Conservation (phyloP, 495 filamentous ascomycete species). For the Penicillium arizonense region DNA sequence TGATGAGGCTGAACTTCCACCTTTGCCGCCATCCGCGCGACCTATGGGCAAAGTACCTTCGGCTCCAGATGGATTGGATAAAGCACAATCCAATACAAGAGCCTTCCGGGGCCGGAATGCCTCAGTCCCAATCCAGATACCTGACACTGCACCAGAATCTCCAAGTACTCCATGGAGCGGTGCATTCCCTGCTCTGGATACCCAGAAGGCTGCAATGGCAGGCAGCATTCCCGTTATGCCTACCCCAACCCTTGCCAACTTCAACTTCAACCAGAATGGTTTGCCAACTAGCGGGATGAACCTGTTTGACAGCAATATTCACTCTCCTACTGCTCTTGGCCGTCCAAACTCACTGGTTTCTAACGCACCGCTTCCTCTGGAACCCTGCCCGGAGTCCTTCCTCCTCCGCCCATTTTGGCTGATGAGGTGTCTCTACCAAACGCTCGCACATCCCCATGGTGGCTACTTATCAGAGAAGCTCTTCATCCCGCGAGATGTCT, state of each 20-base stretch:
- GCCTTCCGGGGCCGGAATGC: slow-evolving; percentile 68
- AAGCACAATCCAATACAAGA: slow-evolving; percentile 76
- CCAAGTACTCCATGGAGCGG: slow-evolving; percentile 72
- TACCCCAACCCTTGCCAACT: slow-evolving; percentile 61
- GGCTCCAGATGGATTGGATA: slow-evolving; percentile 59
- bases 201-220: slow-evolving; percentile 41
- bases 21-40: slow-evolving; percentile 42
- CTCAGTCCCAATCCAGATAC: slow-evolving; percentile 72
- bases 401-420: slow-evolving; percentile 94
- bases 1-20: slow-evolving; percentile 34
- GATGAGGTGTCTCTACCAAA: slow-evolving; percentile 90
- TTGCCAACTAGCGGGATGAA: slow-evolving; percentile 66
- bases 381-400: slow-evolving; percentile 86
- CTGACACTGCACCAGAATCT: slow-evolving; percentile 65
- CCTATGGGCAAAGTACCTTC: slow-evolving; percentile 51
- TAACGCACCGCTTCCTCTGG: slow-evolving; percentile 70
- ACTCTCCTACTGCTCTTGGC: slow-evolving; percentile 66
- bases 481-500: slow-evolving; percentile 89
- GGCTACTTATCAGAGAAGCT: slow-evolving; percentile 89
- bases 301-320: slow-evolving; percentile 82
- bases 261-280: slow-evolving; percentile 53
- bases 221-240: slow-evolving; percentile 63
- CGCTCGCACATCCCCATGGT: slow-evolving; percentile 83
- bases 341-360: slow-evolving; percentile 59
- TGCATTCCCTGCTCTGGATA: slow-evolving; percentile 58